phyloP scores from a whole-genome alignment of 331 rosid species.

The Quercus lobata region DNA sequence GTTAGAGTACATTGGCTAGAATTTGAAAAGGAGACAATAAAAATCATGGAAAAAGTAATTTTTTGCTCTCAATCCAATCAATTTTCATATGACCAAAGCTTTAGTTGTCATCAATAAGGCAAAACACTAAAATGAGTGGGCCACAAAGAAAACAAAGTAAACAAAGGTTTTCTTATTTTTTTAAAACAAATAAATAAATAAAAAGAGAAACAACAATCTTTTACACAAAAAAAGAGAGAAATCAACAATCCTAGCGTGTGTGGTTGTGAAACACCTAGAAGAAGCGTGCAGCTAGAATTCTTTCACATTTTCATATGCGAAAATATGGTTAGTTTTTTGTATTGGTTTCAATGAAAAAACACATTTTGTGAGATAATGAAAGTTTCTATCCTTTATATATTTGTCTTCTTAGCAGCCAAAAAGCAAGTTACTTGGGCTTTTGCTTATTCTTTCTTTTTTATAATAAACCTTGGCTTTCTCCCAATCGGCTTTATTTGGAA shows the following conservation, averaged over 20 bases:
- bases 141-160: no score
- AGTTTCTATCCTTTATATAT: not conserved
- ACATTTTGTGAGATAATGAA: not conserved
- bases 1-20: not conserved
- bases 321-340: no score
- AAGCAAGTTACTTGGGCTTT: not conserved
- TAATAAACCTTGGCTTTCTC: not conserved
- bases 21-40: not conserved
- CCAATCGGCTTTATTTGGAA: not conserved
- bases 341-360: not conserved
- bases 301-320: no score
- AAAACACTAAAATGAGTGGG: not conserved
- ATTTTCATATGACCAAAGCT: not conserved
- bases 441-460: not conserved
- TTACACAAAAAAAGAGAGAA: no score
- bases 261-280: no score
- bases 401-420: not conserved
- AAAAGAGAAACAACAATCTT: no score
- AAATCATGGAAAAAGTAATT: not conserved
- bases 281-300: no score
- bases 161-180: no score
- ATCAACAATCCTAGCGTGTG: no score
- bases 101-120: not conserved
- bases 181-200: no score
- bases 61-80: not conserved